Base-by-base conservation (phyloP, 805 yeast genomes). In the Zygotorulaspora chibaensis region DNA sequence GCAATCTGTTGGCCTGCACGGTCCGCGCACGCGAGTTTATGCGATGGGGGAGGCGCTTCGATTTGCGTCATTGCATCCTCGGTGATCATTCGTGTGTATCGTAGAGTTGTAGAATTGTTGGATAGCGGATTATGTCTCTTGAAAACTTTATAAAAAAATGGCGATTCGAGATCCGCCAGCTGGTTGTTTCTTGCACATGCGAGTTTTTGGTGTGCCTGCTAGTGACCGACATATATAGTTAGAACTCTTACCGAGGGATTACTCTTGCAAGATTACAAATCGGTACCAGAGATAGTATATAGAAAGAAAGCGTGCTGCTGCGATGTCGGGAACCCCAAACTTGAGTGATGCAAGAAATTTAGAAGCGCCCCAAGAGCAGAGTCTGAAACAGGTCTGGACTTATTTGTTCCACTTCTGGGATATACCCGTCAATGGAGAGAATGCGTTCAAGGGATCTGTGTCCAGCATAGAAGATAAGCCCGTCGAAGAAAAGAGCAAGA, bases 341-440 rank as follows among this genome's bases (percentile, higher is more conserved):
- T 28, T 35, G 34, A 39, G 35, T 16, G 70, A 77, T 51, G 68
- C 71, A 35, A 70, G 68, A 46, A 69, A 75, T 2, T 59, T 80
- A 27, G 71, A 76, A 3, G 54, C 66, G 1, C 84, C 82, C 18
- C 81, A 84, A 61, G 90, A 84, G 57, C 56, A 74, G 41, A 72
- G 74, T 15, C 66, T 84, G 58, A 86, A 86, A 63, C 87, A 83
- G 57, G 73, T 76, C 3, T 86, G 90, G 89, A 80, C 83, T 40
- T 74, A 80, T 55, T 56, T 80, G 38, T 68, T 85, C 52, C 79
- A 77, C 53, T 76, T 70, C 47, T 73, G 82, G 73, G 88, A 87
- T 13, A 60, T 69, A 2, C 69, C 69, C 3, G 73, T 72, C 1
- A 56, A 65, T 35, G 61, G 63, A 13, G 46, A 51, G n/a, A 29